Conservation (phyloP, 495 filamentous ascomycete genomes). For the Xylaria castorea region DNA sequence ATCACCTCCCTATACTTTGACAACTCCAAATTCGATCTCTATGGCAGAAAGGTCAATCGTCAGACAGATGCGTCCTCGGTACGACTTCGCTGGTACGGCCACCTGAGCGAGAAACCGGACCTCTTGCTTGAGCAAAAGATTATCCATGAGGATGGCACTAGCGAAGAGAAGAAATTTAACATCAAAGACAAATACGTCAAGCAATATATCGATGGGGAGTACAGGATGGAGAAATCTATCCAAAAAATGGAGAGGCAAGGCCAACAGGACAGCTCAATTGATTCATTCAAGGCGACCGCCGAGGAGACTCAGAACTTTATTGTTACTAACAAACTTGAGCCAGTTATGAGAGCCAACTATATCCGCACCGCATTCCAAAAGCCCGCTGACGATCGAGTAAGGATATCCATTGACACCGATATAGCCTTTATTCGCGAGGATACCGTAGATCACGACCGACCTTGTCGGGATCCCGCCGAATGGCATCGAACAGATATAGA, state of each 20-base stretch:
- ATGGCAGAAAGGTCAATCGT: conserved; percentile 81
- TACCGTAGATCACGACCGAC: conserved; percentile 77
- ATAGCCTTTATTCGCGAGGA: conserved; percentile 94
- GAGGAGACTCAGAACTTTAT: conserved; percentile 82
- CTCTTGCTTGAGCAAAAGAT: conserved; percentile 90
- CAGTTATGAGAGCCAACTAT: conserved; percentile 90
- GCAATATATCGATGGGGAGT: conserved; percentile 83
- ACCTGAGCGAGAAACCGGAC: conserved; percentile 76
- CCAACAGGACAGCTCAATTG: conserved; percentile 64
- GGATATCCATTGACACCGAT: conserved; percentile 91
- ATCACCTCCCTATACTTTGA: conserved; percentile 98
- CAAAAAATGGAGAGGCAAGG: conserved; percentile 79
- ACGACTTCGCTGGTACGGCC: conserved; percentile 89
- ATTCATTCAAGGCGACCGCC: conserved; percentile 73
- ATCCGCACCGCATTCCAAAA: conserved; percentile 96
- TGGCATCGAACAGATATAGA: conserved; percentile 96
- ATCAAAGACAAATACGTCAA: conserved; percentile 95
- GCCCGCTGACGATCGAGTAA: conserved; percentile 86
- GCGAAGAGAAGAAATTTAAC: conserved; percentile 76
- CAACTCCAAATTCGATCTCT: conserved; percentile 81
- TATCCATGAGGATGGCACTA: conserved; percentile 73
- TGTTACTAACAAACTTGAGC: conserved; percentile 76
- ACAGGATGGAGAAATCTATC: conserved; percentile 89
- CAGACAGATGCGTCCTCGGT: conserved; percentile 80
- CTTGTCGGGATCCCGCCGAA: conserved; percentile 82